Evolutionary conservation across 2,329 filamentous ascomycete species (phyloP).

Genomic region (Epicoccum nigrum): DNA sequence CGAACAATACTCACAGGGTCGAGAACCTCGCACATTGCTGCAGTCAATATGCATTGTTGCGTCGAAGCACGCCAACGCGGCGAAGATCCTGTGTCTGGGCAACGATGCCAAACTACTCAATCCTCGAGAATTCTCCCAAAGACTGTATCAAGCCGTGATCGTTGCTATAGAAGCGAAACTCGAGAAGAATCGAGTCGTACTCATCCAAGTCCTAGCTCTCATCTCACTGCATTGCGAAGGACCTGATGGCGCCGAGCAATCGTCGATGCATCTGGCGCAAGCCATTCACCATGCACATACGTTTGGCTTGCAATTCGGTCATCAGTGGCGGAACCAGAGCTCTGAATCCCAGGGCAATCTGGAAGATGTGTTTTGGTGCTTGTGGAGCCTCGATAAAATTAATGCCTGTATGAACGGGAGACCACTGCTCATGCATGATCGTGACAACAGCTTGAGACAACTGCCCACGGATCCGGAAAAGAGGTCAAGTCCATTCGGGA

Average conservation of each 20-base stretch:
- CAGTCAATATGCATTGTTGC: constrained; percentile 57
- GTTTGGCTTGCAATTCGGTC: constrained; percentile 54
- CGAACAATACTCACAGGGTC: constrained; percentile 43
- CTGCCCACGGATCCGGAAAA: constrained; percentile 51
- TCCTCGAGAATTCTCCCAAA: constrained; percentile 54
- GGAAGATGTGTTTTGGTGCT: constrained; percentile 57
- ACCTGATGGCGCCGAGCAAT: constrained; percentile 54
- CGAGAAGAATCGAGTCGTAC: constrained; percentile 53
- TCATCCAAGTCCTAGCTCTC: constrained; percentile 55
- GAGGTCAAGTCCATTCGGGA: constrained; percentile 55
- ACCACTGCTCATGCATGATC: constrained; percentile 56
- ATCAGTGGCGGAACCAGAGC: constrained; percentile 48
- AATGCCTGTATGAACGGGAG: constrained; percentile 56
- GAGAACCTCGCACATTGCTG: constrained; percentile 48
- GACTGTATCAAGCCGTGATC: constrained; percentile 52
- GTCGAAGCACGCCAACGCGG: constrained; percentile 55
- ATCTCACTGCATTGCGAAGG: constrained; percentile 57
- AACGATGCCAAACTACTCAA: constrained; percentile 43
- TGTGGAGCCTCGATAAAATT: constrained; percentile 57
- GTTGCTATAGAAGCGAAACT: constrained; percentile 50
- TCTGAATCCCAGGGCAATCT: constrained; percentile 48
- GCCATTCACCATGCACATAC: constrained; percentile 59
- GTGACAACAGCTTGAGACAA: constrained; percentile 53
- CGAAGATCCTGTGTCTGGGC: constrained; percentile 47
- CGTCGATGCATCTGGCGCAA: constrained; percentile 55